Base-by-base conservation (phyloP, 2,329 filamentous ascomycete genomes). In the Botryotinia calthae region DNA sequence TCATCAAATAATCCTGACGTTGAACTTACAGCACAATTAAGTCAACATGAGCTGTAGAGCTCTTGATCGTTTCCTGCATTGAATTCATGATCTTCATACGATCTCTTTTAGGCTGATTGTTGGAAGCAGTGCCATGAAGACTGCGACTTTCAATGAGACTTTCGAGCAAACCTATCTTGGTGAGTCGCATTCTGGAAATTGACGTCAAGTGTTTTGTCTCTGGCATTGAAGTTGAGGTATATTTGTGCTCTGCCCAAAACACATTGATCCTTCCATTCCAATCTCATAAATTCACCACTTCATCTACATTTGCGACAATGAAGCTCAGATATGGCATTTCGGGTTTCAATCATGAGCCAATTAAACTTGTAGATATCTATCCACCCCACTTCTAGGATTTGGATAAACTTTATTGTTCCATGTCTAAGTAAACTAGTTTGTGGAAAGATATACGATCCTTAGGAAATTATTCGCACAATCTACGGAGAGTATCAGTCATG, bases 161-260 rank as follows among this genome's bases (percentile, higher is more conserved):
- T 31, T 20, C 34, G 14, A 51, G 14, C 10, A 2, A n/a, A 14
- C 25, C n/a, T n/a, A 51, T 1, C 14, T n/a, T n/a, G 12, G 25
- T 51, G 12, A n/a, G 25, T 14, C 1, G 1, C 14, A 14, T 2
- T n/a, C 0, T 14, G 5, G 12, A 4, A n/a, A 51, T 9, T 51
- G 48, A 14, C 0, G 25, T 2, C 4, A 14, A 51, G 10, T 2
- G 4, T 8, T 37, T 16, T 14, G 4, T n/a, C 1, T 37, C 28
- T 59, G 10, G 7, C 22, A 61, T 25, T 25, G 9, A 37, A 25
- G 31, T 22, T 2, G 58, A 37, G 58, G 5, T 25, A 22, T 25
- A 14, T 37, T 14, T 14, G 12, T n/a, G 10, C 2, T 25, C 58
- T 59, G 22, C 8, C 9, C 18, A 37, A 59, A 2, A 8, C 25